phyloP scores from a whole-genome alignment of 164 flowering plant species.

The Litsea cubeba region DNA sequence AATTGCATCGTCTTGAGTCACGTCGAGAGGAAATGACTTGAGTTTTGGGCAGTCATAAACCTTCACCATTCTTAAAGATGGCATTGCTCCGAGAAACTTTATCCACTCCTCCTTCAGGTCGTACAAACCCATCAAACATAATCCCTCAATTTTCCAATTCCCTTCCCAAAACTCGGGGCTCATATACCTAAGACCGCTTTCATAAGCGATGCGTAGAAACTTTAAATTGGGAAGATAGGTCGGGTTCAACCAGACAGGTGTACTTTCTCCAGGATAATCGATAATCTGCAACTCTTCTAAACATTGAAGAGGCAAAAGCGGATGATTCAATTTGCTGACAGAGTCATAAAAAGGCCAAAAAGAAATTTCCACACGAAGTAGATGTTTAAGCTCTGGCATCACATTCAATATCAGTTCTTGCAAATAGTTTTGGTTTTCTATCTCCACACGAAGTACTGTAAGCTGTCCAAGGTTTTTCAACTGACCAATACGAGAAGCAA shows the following conservation, averaged over 20 bases:
- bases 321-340: not conserved
- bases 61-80: not conserved
- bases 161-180: not conserved
- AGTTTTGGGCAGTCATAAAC: not conserved
- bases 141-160: slow-evolving; percentile 1
- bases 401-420: not conserved
- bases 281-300: not conserved
- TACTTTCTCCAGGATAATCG: not conserved
- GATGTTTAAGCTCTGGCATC: not conserved
- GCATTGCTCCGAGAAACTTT: not conserved
- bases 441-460: not conserved
- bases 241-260: not conserved
- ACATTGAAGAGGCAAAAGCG: not conserved
- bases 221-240: slow-evolving; percentile 2
- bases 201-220: not conserved
- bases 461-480: not conserved
- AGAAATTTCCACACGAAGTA: not conserved
- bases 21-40: not conserved
- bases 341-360: not conserved
- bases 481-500: no score
- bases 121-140: not conserved
- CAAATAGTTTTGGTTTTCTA: not conserved
- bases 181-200: not conserved
- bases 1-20: not conserved
- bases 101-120: not conserved